Conservation (phyloP, 1,284 basidiomycete genomes). For the Phellopilus nigrolimitatus region DNA sequence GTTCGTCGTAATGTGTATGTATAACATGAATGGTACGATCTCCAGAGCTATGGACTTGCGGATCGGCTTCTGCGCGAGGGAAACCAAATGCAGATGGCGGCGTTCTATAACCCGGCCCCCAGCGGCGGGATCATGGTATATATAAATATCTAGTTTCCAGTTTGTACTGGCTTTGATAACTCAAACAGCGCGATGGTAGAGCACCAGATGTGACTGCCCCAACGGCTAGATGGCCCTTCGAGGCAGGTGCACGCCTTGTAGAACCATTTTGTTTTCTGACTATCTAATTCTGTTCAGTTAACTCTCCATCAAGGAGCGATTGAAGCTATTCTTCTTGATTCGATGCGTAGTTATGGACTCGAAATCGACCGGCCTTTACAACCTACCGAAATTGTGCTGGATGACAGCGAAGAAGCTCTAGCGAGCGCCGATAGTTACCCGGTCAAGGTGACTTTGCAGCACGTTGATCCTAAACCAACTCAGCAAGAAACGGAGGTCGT, state of each 20-base stretch:
- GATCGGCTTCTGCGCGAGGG: constrained; percentile 60
- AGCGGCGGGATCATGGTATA: constrained; percentile 31
- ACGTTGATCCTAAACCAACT: constrained; percentile 28
- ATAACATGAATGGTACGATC: constrained; percentile 5
- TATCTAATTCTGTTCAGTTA: constrained; percentile 34
- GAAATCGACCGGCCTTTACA: constrained; percentile 53
- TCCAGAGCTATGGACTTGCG: constrained; percentile 68
- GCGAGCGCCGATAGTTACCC: constrained; percentile 45
- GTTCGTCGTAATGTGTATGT: not conserved
- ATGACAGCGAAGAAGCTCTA: constrained; percentile 38
- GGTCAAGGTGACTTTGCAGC: constrained; percentile 41
- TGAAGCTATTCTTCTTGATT: constrained; percentile 64
- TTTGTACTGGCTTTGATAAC: not conserved
- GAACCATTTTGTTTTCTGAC: constrained; percentile 1
- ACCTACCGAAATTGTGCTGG: constrained; percentile 43
- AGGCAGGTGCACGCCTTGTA: constrained; percentile 8
- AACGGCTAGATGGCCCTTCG: constrained; percentile 25
- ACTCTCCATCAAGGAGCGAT: constrained; percentile 76
- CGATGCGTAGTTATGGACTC: constrained; percentile 46
- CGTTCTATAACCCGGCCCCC: constrained; percentile 65
- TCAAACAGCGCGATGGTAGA: constrained; percentile 50
- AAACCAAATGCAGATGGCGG: constrained; percentile 62
- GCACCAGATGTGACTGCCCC: constrained; percentile 53
- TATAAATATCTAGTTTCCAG: not conserved
- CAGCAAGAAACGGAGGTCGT: constrained; percentile 39